These are phyloP conservation scores for Cydonia oblonga DNA, from an alignment of 331 rosid genomes.

Conservation along the genomic window DNA sequence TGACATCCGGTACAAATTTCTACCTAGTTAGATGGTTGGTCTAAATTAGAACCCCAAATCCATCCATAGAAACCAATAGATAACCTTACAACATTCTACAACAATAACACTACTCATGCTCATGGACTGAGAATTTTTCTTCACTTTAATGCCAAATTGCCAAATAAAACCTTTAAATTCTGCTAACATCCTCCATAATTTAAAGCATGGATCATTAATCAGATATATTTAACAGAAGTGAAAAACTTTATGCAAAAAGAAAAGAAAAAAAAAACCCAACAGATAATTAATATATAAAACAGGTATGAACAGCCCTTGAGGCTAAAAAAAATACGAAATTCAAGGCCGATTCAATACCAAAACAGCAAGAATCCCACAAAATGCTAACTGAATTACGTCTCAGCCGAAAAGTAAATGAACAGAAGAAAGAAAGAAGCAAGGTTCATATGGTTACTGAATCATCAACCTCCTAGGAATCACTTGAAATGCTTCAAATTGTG, in stretches of 20 bases:
- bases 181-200: neutral
- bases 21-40: conserved; percentile 37
- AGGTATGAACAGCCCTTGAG: neutral
- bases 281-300: too few relatives aligned
- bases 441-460: neutral
- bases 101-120: neutral
- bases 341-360: neutral
- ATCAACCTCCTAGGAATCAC: neutral
- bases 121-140: too few relatives aligned
- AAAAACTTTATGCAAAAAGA: too few relatives aligned
- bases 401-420: neutral
- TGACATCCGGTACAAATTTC: conserved; percentile 36
- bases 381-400: neutral
- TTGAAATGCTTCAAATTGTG: neutral
- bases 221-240: too few relatives aligned
- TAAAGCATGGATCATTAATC: too few relatives aligned
- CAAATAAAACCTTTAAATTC: neutral
- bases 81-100: conserved; percentile 12
- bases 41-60: conserved; percentile 21
- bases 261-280: too few relatives aligned
- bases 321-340: neutral
- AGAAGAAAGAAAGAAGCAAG: neutral
- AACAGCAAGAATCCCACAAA: neutral
- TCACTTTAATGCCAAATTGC: neutral
- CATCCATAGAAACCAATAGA: neutral